Evolutionary conservation across 805 yeast species (phyloP).

Genomic region (Clavispora santaluciae): DNA sequence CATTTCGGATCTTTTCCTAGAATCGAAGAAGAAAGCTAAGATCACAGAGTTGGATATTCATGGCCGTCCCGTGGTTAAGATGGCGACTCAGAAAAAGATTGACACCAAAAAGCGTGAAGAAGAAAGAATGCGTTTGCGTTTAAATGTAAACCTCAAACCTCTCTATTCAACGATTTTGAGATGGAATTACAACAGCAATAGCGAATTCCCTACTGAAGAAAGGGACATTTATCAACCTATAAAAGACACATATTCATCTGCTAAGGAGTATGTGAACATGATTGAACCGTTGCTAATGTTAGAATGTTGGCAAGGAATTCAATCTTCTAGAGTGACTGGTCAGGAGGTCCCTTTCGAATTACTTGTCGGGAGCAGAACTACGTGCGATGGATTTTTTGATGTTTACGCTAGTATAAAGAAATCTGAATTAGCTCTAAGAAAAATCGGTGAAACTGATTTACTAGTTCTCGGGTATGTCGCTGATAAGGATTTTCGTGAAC

Average conservation of each 20-base stretch:
- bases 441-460: slow-evolving; percentile 71
- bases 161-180: slow-evolving; percentile 61
- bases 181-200: slow-evolving; percentile 66
- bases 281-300: slow-evolving; percentile 79
- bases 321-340: slow-evolving; percentile 62
- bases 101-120: slow-evolving; percentile 49
- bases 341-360: slow-evolving; percentile 59
- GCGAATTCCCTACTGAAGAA: slow-evolving; percentile 57
- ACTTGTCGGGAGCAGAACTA: slow-evolving; percentile 71
- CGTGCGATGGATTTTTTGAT: slow-evolving; percentile 84
- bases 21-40: slow-evolving; percentile 30
- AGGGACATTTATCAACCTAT: slow-evolving; percentile 41
- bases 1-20: slow-evolving; percentile 38
- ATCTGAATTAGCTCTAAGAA: slow-evolving; percentile 44
- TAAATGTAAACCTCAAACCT: slow-evolving; percentile 74
- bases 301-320: slow-evolving; percentile 93
- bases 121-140: slow-evolving; percentile 70
- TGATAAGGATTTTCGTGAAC: slow-evolving; percentile 14
- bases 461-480: slow-evolving; percentile 48
- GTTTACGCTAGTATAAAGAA: slow-evolving; percentile 70
- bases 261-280: slow-evolving; percentile 60
- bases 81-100: slow-evolving; percentile 24
- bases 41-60: slow-evolving; percentile 40
- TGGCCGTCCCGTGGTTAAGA: slow-evolving; percentile 33
- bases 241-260: slow-evolving; percentile 50